Percentiles rank a stretch among this genome's conserved stretches.
phyloP scores from a whole-genome alignment of 108 stramenopile species.

The Discostella stelligeroides region DNA sequence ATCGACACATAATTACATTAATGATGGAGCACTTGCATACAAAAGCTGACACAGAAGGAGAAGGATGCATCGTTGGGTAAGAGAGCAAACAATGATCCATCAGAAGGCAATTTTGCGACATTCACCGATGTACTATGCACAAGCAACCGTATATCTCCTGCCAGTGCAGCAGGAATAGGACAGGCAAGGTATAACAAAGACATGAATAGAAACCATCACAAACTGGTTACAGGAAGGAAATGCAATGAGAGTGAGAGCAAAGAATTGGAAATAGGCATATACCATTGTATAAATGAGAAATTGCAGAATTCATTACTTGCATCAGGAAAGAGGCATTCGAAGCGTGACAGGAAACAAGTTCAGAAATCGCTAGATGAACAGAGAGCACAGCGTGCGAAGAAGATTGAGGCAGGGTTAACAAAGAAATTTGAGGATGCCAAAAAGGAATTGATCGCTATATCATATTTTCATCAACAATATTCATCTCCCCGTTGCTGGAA shows the following conservation, averaged over 20 bases:
- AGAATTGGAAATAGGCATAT: not conserved
- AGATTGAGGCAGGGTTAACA: not conserved
- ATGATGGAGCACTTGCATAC: not conserved
- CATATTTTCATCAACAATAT: not conserved
- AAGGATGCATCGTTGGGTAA: not conserved
- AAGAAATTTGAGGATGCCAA: not conserved
- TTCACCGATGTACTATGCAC: constrained; percentile 10
- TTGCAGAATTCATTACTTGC: not conserved
- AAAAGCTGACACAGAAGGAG: not conserved
- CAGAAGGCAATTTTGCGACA: not conserved
- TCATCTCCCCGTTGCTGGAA: not conserved
- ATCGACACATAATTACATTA: not conserved
- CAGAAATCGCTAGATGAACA: not conserved
- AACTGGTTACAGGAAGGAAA: not conserved
- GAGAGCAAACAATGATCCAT: constrained; percentile 14
- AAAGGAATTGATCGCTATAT: not conserved
- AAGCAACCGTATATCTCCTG: constrained; percentile 1
- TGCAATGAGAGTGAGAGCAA: not conserved
- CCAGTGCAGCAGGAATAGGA: constrained; percentile 9
- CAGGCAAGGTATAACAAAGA: constrained; percentile 11
- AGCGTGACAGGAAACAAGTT: too few species aligned
- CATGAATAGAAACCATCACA: not conserved
- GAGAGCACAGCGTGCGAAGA: not conserved
- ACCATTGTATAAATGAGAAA: constrained; percentile 1
- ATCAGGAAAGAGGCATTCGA: not conserved